Percentiles rank a stretch among this genome's conserved stretches.
These are phyloP conservation scores for Colletotrichum tofieldiae DNA, from an alignment of 2,329 filamentous ascomycete genomes.

Conservation along the genomic window DNA sequence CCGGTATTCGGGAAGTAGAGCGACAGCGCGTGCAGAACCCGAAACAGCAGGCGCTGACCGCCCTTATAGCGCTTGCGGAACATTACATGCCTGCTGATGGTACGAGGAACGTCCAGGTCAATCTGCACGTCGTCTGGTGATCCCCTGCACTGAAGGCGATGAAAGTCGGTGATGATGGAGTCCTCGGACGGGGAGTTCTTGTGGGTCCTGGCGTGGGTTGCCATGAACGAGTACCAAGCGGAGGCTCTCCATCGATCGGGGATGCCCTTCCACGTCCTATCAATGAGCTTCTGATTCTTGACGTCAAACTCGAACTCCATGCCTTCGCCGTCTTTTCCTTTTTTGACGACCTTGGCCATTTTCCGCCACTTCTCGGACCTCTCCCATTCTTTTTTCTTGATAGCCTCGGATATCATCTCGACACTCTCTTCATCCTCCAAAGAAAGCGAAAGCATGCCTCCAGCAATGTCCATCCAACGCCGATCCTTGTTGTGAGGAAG, in stretches of 20 bases:
- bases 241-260: slow-evolving; percentile 94
- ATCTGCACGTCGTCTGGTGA: slow-evolving; percentile 97
- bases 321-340: slow-evolving; percentile 68
- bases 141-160: slow-evolving; percentile 79
- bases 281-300: slow-evolving; percentile 86
- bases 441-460: slow-evolving; percentile 76
- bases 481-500: slow-evolving; percentile 74
- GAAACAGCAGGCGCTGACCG: slow-evolving; percentile 91
- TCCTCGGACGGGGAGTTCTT: slow-evolving; percentile 77
- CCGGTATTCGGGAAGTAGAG: slow-evolving; percentile 93
- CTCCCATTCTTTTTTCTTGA: slow-evolving; percentile 75
- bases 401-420: slow-evolving; percentile 66
- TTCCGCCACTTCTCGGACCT: slow-evolving; percentile 78
- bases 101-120: slow-evolving; percentile 95
- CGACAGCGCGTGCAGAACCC: slow-evolving; percentile 91
- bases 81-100: slow-evolving; percentile 97
- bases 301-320: slow-evolving; percentile 85
- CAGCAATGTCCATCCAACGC: slow-evolving; percentile 75
- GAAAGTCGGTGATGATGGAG: slow-evolving; percentile 80
- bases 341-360: slow-evolving; percentile 73
- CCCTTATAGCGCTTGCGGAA: slow-evolving; percentile 93
- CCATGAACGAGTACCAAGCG: slow-evolving; percentile 95
- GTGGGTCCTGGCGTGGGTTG: slow-evolving; percentile 79
- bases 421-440: slow-evolving; percentile 72
- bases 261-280: slow-evolving; percentile 97